These are phyloP conservation scores for Gelatoporia subvermispora DNA, from an alignment of 768 basidiomycete species.

Conservation along the genomic window DNA sequence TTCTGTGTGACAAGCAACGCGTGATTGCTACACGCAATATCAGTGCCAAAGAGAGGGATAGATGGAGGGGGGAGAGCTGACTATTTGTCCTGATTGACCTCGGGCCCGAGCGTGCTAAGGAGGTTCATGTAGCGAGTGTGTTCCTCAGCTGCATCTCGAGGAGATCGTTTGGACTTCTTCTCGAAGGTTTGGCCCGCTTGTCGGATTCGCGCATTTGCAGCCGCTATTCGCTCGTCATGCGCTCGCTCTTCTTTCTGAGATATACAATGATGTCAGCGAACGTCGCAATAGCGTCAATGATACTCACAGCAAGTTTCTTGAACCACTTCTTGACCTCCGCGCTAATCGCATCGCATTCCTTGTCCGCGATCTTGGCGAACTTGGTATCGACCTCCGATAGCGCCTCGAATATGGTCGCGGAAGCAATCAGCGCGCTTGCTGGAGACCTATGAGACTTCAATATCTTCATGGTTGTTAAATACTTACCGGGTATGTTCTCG, in stretches of 20 bases:
- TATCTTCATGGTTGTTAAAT: neutral
- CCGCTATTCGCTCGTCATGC: conserved; percentile 67
- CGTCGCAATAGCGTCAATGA: neutral
- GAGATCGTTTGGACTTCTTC: conserved; percentile 74
- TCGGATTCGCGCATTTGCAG: conserved; percentile 68
- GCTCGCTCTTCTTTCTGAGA: conserved; percentile 73
- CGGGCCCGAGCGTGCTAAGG: conserved; percentile 66
- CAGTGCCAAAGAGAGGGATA: neutral
- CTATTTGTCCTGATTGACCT: conserved; percentile 80
- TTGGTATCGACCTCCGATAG: conserved; percentile 68
- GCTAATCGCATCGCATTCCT: conserved; percentile 62
- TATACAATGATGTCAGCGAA: neutral
- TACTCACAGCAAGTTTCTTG: conserved; percentile 71
- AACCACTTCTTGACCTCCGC: conserved; percentile 81
- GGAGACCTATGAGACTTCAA: neutral
- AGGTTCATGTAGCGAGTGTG: conserved; percentile 75
- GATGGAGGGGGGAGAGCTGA: conserved; percentile 30
- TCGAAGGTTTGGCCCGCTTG: conserved; percentile 75
- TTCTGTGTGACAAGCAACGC: conserved; percentile 54
- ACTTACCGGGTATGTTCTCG: conserved; percentile 57
- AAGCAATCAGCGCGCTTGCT: conserved; percentile 68
- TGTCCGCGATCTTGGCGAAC: conserved; percentile 70
- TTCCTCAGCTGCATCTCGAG: conserved; percentile 63
- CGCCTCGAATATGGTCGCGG: conserved; percentile 63
- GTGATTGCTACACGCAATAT: conserved; percentile 50